These are phyloP conservation scores for Escallonia herrerae DNA, from an alignment of 129 eudicot species.

Conservation along the genomic window DNA sequence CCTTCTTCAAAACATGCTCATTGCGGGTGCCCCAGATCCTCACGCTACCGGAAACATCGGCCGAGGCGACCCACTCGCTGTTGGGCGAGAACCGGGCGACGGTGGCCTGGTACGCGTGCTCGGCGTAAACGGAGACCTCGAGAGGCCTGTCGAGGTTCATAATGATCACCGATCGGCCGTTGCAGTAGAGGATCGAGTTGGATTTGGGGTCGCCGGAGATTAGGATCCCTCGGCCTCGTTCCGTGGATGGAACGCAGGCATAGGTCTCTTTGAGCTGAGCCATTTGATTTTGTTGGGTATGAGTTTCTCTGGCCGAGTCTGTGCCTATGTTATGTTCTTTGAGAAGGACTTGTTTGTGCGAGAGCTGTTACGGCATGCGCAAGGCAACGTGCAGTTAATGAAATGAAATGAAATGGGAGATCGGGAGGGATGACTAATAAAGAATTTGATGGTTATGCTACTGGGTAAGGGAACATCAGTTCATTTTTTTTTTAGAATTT, in stretches of 20 bases:
- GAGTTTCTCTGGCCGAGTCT: too few species aligned
- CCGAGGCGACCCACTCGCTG: constrained; percentile 98
- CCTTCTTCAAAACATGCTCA: constrained; percentile 77
- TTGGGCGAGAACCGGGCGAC: constrained; percentile 91
- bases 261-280: constrained; percentile 51
- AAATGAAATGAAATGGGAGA: too few species aligned
- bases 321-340: too few species aligned
- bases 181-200: constrained; percentile 67
- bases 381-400: too few species aligned
- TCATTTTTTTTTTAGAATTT: too few species aligned
- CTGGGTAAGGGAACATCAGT: too few species aligned
- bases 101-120: constrained; percentile 87
- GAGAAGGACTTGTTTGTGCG: too few species aligned
- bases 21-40: constrained; percentile 93
- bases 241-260: constrained; percentile 92
- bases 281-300: too few species aligned
- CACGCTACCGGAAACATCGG: constrained; percentile 76
- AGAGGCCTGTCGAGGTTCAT: constrained; percentile 69
- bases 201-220: constrained; percentile 84
- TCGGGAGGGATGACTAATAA: too few species aligned
- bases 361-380: too few species aligned
- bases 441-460: too few species aligned
- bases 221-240: constrained; percentile 85
- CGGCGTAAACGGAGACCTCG: constrained; percentile 67
- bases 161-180: constrained; percentile 81